These are phyloP conservation scores for Hyaloperonospora arabidopsidis DNA, from an alignment of 352 stramenopile genomes.

Conservation along the genomic window DNA sequence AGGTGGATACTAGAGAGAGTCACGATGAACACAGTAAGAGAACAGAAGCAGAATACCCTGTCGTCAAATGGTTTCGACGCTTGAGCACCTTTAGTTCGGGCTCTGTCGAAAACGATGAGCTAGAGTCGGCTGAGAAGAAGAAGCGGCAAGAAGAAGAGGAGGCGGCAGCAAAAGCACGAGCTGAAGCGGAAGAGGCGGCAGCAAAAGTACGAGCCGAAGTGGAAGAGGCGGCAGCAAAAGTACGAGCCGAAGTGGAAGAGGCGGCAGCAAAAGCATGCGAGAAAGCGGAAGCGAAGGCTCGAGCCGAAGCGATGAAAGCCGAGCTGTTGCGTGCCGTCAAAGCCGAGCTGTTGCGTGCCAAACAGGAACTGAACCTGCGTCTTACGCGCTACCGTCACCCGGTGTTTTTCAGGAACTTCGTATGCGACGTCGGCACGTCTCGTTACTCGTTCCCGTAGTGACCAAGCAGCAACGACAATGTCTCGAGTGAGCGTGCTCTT, in stretches of 20 bases:
- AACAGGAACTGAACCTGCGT: constrained; percentile 26
- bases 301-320: constrained; percentile 4
- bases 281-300: constrained; percentile 4
- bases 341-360: constrained; percentile 14
- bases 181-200: constrained; percentile 5
- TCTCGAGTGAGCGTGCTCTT: constrained; percentile 6
- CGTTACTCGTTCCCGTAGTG: constrained; percentile 8
- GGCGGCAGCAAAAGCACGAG: constrained; percentile 8
- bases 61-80: constrained; percentile 29
- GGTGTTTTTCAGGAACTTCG: constrained; percentile 32
- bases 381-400: constrained; percentile 26
- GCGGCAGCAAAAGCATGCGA: not conserved
- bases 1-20: not conserved
- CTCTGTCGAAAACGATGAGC: constrained; percentile 13
- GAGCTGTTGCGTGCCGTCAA: constrained; percentile 14
- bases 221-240: constrained; percentile 2
- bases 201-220: constrained; percentile 3
- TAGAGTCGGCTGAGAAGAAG: constrained; percentile 5
- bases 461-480: not conserved
- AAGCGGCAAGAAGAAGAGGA: constrained; percentile 17
- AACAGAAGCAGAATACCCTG: constrained; percentile 20
- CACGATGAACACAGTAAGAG: constrained; percentile 10
- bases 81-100: constrained; percentile 22
- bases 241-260: constrained; percentile 1
- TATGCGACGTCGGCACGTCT: constrained; percentile 23